Conservation (phyloP, 2,329 filamentous ascomycete species). For the Stagonosporopsis vannaccii region DNA sequence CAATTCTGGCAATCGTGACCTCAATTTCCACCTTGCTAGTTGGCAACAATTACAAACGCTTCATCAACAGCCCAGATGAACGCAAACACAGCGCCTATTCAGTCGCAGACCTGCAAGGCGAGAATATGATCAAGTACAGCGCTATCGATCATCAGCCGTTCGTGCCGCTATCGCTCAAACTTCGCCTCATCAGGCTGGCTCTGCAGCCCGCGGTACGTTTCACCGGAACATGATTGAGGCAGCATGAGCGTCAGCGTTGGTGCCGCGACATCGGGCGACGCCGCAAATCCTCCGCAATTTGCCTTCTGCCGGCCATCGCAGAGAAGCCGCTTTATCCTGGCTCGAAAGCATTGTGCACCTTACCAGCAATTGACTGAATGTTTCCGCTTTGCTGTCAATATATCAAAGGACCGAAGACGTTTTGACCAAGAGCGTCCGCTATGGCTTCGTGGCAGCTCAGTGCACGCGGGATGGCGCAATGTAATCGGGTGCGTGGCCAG, state of each 20-base stretch:
- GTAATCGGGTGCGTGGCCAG: slow-evolving; percentile 4
- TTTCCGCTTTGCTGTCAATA: not conserved
- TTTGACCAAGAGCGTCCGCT: not conserved
- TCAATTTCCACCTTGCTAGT: not conserved
- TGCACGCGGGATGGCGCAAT: slow-evolving; percentile 10
- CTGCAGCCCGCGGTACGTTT: slow-evolving; percentile 15
- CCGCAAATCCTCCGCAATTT: slow-evolving; percentile 6
- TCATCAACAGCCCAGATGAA: not conserved
- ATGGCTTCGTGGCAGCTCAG: not conserved
- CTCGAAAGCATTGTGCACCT: not conserved
- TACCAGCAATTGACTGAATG: not conserved
- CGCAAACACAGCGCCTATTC: not conserved
- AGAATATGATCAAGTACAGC: not conserved
- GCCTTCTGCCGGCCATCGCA: not conserved
- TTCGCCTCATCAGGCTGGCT: slow-evolving; percentile 10
- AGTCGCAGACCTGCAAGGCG: not conserved
- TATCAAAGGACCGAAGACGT: not conserved
- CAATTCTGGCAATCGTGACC: not conserved
- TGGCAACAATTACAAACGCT: no score
- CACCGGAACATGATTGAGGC: slow-evolving; percentile 15
- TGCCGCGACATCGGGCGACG: slow-evolving; percentile 6
- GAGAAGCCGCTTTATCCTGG: not conserved
- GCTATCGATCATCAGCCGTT: slow-evolving; percentile 5
- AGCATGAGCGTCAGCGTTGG: slow-evolving; percentile 16
- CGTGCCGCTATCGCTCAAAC: slow-evolving; percentile 17